Percentiles rank a stretch among this genome's conserved stretches.
These are phyloP conservation scores for Acanthamoeba lenticulata DNA, from an alignment of 208 protist species.

Conservation along the genomic window DNA sequence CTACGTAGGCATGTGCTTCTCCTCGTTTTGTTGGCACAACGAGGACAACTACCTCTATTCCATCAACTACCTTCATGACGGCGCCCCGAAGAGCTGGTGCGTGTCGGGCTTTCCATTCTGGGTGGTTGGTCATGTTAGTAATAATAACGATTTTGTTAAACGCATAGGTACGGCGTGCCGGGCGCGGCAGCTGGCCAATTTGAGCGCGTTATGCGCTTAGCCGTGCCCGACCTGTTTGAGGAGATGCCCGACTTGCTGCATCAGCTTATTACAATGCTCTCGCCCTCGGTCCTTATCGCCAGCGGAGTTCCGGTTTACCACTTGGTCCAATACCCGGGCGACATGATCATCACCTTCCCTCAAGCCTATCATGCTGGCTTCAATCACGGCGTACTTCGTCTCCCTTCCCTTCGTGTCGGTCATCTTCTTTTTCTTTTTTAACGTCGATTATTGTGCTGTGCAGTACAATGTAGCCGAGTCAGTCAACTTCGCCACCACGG, in stretches of 20 bases:
- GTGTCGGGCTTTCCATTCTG: neutral
- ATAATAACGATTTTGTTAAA: neutral
- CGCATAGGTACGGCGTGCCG: constrained; percentile 64
- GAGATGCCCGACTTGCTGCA: constrained; percentile 84
- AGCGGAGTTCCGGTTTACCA: constrained; percentile 76
- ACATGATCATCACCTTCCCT: constrained; percentile 88
- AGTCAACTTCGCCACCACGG: constrained; percentile 84
- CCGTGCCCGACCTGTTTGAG: constrained; percentile 75
- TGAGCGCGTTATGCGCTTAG: constrained; percentile 77
- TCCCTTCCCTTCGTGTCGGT: neutral
- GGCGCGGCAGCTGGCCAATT: constrained; percentile 71
- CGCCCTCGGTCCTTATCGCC: constrained; percentile 70
- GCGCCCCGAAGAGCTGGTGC: constrained; percentile 87
- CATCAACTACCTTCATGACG: constrained; percentile 87
- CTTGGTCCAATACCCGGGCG: constrained; percentile 78
- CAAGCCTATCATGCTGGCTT: constrained; percentile 88
- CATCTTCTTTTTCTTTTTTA: too few relatives aligned
- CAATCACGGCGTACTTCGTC: constrained; percentile 75
- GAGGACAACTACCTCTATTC: constrained; percentile 88
- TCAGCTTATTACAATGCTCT: constrained; percentile 84
- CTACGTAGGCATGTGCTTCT: constrained; percentile 86
- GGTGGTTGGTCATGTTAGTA: neutral
- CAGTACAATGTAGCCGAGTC: constrained; percentile 88
- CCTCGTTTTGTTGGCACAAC: constrained; percentile 88
- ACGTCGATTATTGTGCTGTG: neutral